These are phyloP conservation scores for Coemansia brasiliensis DNA, from an alignment of 192 early-diverging fungal species.

Conservation along the genomic window DNA sequence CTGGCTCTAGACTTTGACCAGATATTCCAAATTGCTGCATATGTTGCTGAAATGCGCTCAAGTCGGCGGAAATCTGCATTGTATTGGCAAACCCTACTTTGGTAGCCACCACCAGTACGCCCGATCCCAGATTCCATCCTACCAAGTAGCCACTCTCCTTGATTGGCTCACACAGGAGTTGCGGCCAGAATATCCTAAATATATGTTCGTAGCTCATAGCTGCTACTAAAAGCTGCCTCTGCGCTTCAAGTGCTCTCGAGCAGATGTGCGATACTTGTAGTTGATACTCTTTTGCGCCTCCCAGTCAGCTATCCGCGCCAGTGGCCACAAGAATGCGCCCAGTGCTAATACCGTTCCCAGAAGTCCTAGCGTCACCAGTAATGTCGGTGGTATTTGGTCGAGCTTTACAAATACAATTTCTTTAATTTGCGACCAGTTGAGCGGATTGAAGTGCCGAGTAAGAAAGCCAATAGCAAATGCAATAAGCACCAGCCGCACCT, in stretches of 20 bases:
- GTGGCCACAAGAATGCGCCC: constrained; percentile 36
- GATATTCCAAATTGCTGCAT: neutral
- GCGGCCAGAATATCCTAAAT: constrained; percentile 46
- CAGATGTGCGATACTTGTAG: constrained; percentile 48
- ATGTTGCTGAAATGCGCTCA: constrained; percentile 26
- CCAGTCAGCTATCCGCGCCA: constrained; percentile 51
- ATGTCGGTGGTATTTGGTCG: constrained; percentile 37
- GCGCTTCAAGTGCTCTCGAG: constrained; percentile 53
- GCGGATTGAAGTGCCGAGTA: constrained; percentile 54
- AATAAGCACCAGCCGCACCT: constrained; percentile 54
- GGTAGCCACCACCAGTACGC: constrained; percentile 41
- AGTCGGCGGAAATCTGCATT: constrained; percentile 20
- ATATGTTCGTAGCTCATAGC: constrained; percentile 11
- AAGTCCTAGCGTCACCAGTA: constrained; percentile 28
- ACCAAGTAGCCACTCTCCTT: constrained; percentile 48
- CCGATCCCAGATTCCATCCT: constrained; percentile 35
- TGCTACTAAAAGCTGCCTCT: constrained; percentile 52
- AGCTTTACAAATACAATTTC: constrained; percentile 35
- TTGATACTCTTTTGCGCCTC: constrained; percentile 35
- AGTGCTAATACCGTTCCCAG: constrained; percentile 22
- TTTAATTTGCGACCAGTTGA: constrained; percentile 54
- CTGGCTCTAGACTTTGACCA: neutral
- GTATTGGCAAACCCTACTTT: constrained; percentile 42
- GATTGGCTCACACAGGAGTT: constrained; percentile 26
- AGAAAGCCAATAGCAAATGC: constrained; percentile 57